Evolutionary conservation across 345 rosid genomes (phyloP).

Genomic region (Odontarrhena argentea): DNA sequence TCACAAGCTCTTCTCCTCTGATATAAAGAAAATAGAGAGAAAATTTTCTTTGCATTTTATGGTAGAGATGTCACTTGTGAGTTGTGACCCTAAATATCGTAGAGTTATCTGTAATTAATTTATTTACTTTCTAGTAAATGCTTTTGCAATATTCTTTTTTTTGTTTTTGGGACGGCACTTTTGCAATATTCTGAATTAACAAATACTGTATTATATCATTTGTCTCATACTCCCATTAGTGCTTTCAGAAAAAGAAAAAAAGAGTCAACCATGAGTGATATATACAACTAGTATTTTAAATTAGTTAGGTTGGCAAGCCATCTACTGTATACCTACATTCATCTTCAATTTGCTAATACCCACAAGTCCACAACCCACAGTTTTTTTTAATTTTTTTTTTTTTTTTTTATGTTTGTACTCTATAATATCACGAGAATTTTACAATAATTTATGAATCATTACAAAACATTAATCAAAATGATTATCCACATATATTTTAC

Average conservation of each 20-base stretch:
- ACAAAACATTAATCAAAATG: neutral
- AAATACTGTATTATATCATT: neutral
- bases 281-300: neutral
- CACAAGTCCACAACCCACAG: neutral
- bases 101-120: no score
- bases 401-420: neutral
- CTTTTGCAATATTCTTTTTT: no score
- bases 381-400: neutral
- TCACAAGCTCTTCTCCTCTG: no score
- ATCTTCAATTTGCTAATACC: neutral
- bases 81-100: no score
- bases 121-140: no score
- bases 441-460: neutral
- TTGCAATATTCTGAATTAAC: no score
- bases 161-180: no score
- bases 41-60: no score
- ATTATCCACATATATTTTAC: neutral
- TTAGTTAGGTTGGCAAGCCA: conserved; percentile 19
- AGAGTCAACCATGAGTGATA: conserved; percentile 11
- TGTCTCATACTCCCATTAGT: neutral
- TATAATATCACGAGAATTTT: neutral
- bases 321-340: conserved; percentile 25
- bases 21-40: no score
- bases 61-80: no score
- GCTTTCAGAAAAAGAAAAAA: neutral